Base-by-base conservation (phyloP, 2,329 filamentous ascomycete genomes). In the Ascochyta lentis region DNA sequence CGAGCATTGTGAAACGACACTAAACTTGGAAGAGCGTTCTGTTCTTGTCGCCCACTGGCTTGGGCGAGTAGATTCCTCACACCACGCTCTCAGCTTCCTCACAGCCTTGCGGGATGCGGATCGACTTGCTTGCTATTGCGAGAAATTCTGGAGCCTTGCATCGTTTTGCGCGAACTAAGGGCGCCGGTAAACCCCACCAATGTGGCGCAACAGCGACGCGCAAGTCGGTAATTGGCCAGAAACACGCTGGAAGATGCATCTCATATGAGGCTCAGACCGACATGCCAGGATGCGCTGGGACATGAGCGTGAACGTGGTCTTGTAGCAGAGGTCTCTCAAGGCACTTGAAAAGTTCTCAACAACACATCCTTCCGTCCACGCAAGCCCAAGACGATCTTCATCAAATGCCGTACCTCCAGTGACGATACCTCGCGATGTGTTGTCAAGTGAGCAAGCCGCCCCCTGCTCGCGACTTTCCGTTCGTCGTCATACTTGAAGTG, bases 1-100 rank as follows among this genome's bases (percentile, higher is more conserved):
- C 48, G 54, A 57, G 58, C 60, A 54, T 59, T 58, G 48, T 74
- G 71, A 74, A 73, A 74, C 71, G 42, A 45, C 48, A 49, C 54
- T 57, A 57, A 45, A 42, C 54, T 65, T 38, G 35, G 59, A 60
- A 60, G 29, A 38, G 47, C 50, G 22, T 29, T 38, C 33, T 45
- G 57, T 63, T 70, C 67, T 71, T 63, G 59, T 71, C 69, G 69
- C 69, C 68, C 63, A 66, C 60, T 27, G 37, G 43, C 35, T 39
- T 49, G 41, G 48, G 66, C 67, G 67, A 69, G 60, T 60, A 69
- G 64, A 65, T 52, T 54, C 19, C 52, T 52, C 52, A 48, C 49
- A 53, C 53, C 45, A 56, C 38, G 45, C 38, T 47, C 53, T 41
- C 52, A 49, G 40, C 46, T 44, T 52, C 42, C 43, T 49, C 49